Base-by-base conservation (phyloP, 2,329 filamentous ascomycete genomes). In the Tolypocladium tundrense region DNA sequence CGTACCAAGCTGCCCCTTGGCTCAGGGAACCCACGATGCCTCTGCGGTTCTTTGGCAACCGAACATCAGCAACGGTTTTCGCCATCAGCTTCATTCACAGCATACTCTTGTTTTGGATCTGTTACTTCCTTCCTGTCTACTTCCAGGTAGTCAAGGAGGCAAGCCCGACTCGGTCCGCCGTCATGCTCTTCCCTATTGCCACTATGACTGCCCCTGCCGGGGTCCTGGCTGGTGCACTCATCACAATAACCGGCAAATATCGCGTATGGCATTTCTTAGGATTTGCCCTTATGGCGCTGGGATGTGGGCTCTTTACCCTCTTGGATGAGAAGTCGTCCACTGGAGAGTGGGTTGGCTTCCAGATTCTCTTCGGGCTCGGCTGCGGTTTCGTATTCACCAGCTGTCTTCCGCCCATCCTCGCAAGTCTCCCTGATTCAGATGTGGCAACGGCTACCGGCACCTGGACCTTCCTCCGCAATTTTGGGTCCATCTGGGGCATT, bases 401-500 rank as follows among this genome's bases (percentile, higher is more conserved):
- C 0, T 66, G 76, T 7, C 71, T 78, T 2, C 75, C 78, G 0
- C 74, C 78, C 0, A 68, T 77, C 19, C 72, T 75, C 62, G 77
- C 76, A 0, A 61, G 67, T 0, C 61, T 77, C 1, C 42, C 65
- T 1, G 74, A 77, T 10, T 59, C 60, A 1, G 73, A 79, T 55
- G 65, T 67, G 0, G 72, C 73, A 1, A 57, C 69, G 1, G 72
- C 73, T 0, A 74, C 74, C 3, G 70, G 67, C 1, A 73, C 74
- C 50, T 79, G 73, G 69, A 65, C 69, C 0, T 82, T 82, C 58
- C 64, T 78, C 58, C 73, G 78, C 42, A 73, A 67, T 56, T 74
- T 82, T 39, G 79, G 79, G 3, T 64, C 69, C n/a, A 73, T 76
- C 3, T 75, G 79, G 66, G 79, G 77, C 10, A 70, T 77, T 1